Evolutionary conservation across 2,329 filamentous ascomycete species (phyloP).

Genomic region (Xylariaceae sp.): DNA sequence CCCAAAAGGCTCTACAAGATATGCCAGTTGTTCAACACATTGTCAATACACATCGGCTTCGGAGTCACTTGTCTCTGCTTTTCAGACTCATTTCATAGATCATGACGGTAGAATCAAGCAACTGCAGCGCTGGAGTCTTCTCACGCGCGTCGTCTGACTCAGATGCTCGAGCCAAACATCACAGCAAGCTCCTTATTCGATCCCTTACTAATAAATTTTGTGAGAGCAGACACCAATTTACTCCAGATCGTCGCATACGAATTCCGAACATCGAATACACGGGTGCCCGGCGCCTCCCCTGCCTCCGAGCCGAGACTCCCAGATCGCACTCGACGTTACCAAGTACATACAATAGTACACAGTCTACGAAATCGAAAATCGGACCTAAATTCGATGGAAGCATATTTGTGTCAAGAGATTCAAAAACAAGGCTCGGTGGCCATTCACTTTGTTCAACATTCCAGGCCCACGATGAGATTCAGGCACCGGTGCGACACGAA

Average conservation of each 20-base stretch:
- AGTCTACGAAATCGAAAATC: constrained; percentile 34
- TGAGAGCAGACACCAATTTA: constrained; percentile 20
- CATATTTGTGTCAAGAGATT: constrained; percentile 33
- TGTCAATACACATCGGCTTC: constrained; percentile 18
- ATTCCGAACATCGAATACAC: constrained; percentile 28
- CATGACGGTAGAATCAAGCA: constrained; percentile 28
- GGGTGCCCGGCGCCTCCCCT: not conserved
- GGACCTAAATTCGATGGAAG: constrained; percentile 36
- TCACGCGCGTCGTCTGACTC: constrained; percentile 5
- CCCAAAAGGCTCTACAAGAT: too few species aligned
- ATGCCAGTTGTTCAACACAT: not conserved
- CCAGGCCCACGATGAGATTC: constrained; percentile 22
- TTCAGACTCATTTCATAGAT: constrained; percentile 17
- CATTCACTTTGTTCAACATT: constrained; percentile 41
- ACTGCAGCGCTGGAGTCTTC: constrained; percentile 29
- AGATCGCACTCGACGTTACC: constrained; percentile 35
- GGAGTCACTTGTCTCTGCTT: not conserved
- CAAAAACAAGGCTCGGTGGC: constrained; percentile 38
- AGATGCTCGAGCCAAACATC: constrained; percentile 15
- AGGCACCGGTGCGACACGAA: constrained; percentile 28
- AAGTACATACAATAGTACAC: constrained; percentile 41
- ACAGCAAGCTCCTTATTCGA: constrained; percentile 4
- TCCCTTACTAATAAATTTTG: constrained; percentile 4
- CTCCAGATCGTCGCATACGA: constrained; percentile 22
- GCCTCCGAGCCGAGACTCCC: not conserved